Evolutionary conservation across 2,329 filamentous ascomycete species (phyloP), one percentile per base, ranked within the genome.

Genomic region (Curvularia lunata): DNA sequence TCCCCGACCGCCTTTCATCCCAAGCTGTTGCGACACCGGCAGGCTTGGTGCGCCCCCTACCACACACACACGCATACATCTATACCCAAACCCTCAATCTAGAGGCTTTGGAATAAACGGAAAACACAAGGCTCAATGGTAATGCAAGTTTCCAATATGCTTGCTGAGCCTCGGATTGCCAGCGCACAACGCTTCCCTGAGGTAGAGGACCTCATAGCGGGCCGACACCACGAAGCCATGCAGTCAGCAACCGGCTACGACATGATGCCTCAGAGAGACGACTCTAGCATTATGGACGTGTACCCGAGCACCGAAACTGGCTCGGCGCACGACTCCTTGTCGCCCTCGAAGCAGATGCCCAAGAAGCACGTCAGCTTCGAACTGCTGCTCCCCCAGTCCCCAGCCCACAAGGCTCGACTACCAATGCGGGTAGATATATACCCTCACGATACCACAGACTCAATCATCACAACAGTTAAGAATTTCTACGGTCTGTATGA

Each of bases 401-500:
- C 87, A 59, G 85, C 89, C 73, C 86, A 86, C 68, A 86, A 87
- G 68, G 90, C 89, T 79, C 88, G 91, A 73, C 82, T 93, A 66
- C 90, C 91, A n/a, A 88, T 94, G 86, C 84, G 90, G 71, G 90
- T 94, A 52, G 91, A 96, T 72, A 97, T 99, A 68, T 97, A 90
- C 73, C 91, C 91, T 46, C 93, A 98, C 78, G 95, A 99, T 81
- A 93, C 91, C 51, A 98, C 94, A 21, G 94, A 98, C 75, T 97
- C 93, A 34, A 99, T 99, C 80, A 91, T 98, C 64, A 95, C 92
- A 13, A 98, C 95, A 1, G 94, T 98, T 73, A 98, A 97, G 85
- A 98, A 97, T 82, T 98, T 98, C 81, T 98, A 97, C 75, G 95
- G 95, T 60, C 85, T 99, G 66, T 97, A 97, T 77, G 91, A 94